A percentile compares a stretch with the other conserved stretches of the same genome.
These are phyloP conservation scores for Laburnicola sp. DNA, from an alignment of 2,329 filamentous ascomycete species.

Conservation along the genomic window DNA sequence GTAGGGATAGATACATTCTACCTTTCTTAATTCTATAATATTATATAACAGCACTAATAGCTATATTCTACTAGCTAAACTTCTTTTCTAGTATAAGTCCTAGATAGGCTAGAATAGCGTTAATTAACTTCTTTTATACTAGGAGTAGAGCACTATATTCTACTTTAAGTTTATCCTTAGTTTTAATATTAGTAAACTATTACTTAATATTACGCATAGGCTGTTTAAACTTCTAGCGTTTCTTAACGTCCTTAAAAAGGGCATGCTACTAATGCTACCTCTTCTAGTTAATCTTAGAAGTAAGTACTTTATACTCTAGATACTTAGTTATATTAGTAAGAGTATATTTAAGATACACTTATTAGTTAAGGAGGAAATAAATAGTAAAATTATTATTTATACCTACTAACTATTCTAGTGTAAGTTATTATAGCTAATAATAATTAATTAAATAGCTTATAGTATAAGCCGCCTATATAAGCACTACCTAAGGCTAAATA, in stretches of 20 bases:
- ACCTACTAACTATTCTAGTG: slow-evolving; percentile 16
- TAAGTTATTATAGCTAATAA: slow-evolving; percentile 15
- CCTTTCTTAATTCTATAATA: slow-evolving; percentile 18
- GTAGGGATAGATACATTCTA: slow-evolving; percentile 3
- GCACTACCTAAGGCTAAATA: slow-evolving; percentile 14
- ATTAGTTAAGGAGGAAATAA: slow-evolving; percentile 10
- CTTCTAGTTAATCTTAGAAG: slow-evolving; percentile 14
- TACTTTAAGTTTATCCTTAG: slow-evolving; percentile 7
- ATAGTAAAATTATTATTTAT: slow-evolving; percentile 17
- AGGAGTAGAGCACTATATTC: slow-evolving; percentile 8
- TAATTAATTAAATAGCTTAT: slow-evolving; percentile 21
- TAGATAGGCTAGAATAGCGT: slow-evolving; percentile 1
- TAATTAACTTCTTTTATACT: slow-evolving; percentile 8
- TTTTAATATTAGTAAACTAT: slow-evolving; percentile 17
- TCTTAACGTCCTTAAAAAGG: slow-evolving; percentile 9
- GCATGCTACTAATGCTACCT: slow-evolving; percentile 10
- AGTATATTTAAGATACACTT: slow-evolving; percentile 16
- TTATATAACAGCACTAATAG: slow-evolving; percentile 9
- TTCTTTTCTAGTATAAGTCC: slow-evolving; percentile 10
- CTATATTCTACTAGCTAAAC: not conserved
- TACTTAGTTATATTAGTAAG: slow-evolving; percentile 16
- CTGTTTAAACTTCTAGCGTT: slow-evolving; percentile 14
- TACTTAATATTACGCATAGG: slow-evolving; percentile 18
- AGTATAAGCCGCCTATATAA: slow-evolving; percentile 20
- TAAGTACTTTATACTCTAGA: slow-evolving; percentile 19